Evolutionary conservation across 768 basidiomycete genomes (phyloP), one percentile per base, ranked within the genome.

Genomic region (Termitomyces sp.): DNA sequence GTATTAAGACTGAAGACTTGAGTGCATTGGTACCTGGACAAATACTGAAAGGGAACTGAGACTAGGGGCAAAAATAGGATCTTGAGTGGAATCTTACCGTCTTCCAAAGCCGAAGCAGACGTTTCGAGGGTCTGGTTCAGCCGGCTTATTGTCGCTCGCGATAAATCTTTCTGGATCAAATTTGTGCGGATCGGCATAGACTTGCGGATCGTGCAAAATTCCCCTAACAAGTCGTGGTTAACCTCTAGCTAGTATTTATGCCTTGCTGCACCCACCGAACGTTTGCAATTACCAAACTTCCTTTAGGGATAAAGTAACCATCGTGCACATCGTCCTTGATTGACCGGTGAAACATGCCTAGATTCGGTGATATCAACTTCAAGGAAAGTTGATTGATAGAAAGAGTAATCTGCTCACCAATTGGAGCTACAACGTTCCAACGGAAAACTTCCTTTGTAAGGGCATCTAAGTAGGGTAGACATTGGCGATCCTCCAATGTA

Each of bases 71-170:
- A 41, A 17, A 48, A 37, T 12, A 14, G 35, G 53, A 56, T 47
- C 29, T 29, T 48, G 31, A 31, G 21, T 48, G 52, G 43, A 47
- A 38, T 7, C 78, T 59, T 59, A 78, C 80, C 87, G 80, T 70
- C 87, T 74, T 47, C 87, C 87, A 64, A 87, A 90, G 7, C 87
- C 87, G 69, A 88, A 90, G 63, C 82, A 84, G 45, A 83, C 66
- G 46, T 75, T 75, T 53, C 81, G 82, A 57, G 85, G 83, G 67
- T 87, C 85, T 19, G 63, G 67, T 63, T 86, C 82, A 35, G 76
- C 77, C 38, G 68, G 62, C 46, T 69, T 71, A 45, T 66, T 71
- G 58, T 73, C 75, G n/a, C 67, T 70, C 64, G 73, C 69, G 34
- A 87, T 71, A 68, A 82, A 87, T 27, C 86, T 80, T 48, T 82